Conservation (phyloP, 1,284 basidiomycete genomes). For the Puccinia polysora region DNA sequence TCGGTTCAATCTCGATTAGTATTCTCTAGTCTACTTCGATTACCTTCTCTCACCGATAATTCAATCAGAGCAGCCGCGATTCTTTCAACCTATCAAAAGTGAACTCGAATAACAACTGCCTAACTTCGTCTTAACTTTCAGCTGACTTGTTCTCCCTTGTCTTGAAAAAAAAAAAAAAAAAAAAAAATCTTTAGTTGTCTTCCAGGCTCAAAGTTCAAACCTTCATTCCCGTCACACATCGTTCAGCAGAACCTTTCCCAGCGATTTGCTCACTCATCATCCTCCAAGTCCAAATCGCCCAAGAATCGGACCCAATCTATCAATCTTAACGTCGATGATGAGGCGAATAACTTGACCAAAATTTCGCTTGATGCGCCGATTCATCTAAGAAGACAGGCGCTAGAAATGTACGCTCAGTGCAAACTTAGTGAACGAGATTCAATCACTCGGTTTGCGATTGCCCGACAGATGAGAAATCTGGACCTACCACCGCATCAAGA, state of each 20-base stretch:
- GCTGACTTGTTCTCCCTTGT: no score
- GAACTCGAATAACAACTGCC: no score
- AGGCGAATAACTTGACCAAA: not conserved
- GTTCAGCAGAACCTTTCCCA: not conserved
- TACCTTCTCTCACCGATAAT: no score
- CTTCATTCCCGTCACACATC: no score
- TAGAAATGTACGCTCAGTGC: slow-evolving; percentile 10
- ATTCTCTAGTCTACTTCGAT: no score
- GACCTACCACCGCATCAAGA: slow-evolving; percentile 30
- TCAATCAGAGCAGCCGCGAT: no score
- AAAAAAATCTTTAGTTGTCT: no score
- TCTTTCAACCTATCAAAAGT: no score
- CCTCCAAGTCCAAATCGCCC: not conserved
- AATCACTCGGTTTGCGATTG: slow-evolving; percentile 11
- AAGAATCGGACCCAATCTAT: not conserved
- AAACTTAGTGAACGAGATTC: slow-evolving; percentile 12
- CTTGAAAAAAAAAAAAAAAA: no score
- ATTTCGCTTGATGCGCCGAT: slow-evolving; percentile 6
- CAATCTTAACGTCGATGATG: not conserved
- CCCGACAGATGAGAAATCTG: slow-evolving; percentile 29
- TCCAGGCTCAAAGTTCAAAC: no score
- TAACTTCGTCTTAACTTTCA: no score
- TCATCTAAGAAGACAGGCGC: slow-evolving; percentile 1
- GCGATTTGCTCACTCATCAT: not conserved
- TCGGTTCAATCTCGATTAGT: no score